A percentile compares a stretch with the other conserved stretches of the same genome.
phyloP scores from a whole-genome alignment of 2,329 filamentous ascomycete genomes.

The Rhynchosporium secalis region DNA sequence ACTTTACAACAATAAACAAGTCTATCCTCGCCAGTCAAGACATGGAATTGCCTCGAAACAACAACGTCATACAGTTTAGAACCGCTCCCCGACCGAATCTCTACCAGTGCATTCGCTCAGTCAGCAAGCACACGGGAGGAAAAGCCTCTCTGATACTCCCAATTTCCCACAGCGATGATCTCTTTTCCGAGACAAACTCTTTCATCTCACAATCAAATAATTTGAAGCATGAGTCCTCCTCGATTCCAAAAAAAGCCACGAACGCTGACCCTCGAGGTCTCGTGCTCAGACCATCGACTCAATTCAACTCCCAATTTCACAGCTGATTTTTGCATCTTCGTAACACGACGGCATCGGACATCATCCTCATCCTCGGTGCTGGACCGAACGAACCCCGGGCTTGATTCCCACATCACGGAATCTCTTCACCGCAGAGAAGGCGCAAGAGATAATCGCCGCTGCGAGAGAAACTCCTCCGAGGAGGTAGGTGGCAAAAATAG shows the following conservation, averaged over 20 bases:
- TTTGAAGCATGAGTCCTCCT: too few species aligned
- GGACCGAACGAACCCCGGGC: slow-evolving; percentile 39
- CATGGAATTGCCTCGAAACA: too few species aligned
- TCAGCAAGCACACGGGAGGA: not conserved
- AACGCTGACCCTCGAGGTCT: too few species aligned
- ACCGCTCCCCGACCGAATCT: too few species aligned
- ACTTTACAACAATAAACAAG: too few species aligned
- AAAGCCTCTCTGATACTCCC: not conserved
- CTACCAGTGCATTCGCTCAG: not conserved
- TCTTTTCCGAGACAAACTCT: not conserved
- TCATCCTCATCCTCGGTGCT: slow-evolving; percentile 45
- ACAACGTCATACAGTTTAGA: too few species aligned
- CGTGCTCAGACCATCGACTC: too few species aligned
- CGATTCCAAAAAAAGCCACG: too few species aligned
- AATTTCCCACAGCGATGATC: not conserved
- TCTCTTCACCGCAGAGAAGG: slow-evolving; percentile 42
- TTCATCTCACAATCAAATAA: too few species aligned
- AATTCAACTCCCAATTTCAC: not conserved
- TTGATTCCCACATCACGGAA: slow-evolving; percentile 41
- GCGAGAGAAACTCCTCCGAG: slow-evolving; percentile 37
- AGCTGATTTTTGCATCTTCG: not conserved
- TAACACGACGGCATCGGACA: slow-evolving; percentile 21
- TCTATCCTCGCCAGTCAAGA: too few species aligned
- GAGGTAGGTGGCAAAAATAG: slow-evolving; percentile 31
- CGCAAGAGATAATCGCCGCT: slow-evolving; percentile 45